Evolutionary conservation across 2,329 filamentous ascomycete species (phyloP), one percentile per base, ranked within the genome.

Genomic region (Penicillium sp.): DNA sequence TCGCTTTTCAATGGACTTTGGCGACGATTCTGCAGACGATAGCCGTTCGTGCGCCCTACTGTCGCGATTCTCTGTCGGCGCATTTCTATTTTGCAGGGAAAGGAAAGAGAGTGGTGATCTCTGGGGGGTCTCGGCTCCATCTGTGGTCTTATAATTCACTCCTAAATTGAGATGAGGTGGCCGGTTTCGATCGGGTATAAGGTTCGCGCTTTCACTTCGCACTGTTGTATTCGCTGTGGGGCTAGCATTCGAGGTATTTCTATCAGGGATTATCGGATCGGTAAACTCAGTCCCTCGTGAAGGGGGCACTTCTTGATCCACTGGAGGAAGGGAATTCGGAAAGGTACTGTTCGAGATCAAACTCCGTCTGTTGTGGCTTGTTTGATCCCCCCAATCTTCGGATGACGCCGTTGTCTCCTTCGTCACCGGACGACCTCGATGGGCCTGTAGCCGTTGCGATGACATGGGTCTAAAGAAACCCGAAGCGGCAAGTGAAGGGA

Each of bases 401-500:
- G 73, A 79, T 19, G 75, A 72, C 19, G 70, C 69, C 30, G 73
- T 70, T 35, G 71, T 70, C 35, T 66, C 71, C 60, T 74, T 76
- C 49, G 74, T 78, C 65, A 73, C 62, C 44, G 82, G 84, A 51
- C 82, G 82, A 68, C 83, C 88, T 75, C 94, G 85, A 78, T 98
- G 95, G 58, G 93, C 93, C 79, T 98, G 94, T 55, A 98, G 83
- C 75, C 92, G 90, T 76, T 97, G 93, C 26, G 94, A 96, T 79
- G 93, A 98, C 92, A 99, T 96, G 45, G 95, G 95, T 23, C 90
- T 90, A 74, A 96, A 97, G 81, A 99, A 98, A 58, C 92, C 94
- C 72, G 94, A 91, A 17, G 92, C 93, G 3, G 92, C 90, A 57
- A 99, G 82, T 1, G 91, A 93, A 1, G 95, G 93, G 21, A 96